Percentiles rank a stretch among this genome's conserved stretches.
Conservation (phyloP, 495 filamentous ascomycete genomes). For the Xylaria nigripes region DNA sequence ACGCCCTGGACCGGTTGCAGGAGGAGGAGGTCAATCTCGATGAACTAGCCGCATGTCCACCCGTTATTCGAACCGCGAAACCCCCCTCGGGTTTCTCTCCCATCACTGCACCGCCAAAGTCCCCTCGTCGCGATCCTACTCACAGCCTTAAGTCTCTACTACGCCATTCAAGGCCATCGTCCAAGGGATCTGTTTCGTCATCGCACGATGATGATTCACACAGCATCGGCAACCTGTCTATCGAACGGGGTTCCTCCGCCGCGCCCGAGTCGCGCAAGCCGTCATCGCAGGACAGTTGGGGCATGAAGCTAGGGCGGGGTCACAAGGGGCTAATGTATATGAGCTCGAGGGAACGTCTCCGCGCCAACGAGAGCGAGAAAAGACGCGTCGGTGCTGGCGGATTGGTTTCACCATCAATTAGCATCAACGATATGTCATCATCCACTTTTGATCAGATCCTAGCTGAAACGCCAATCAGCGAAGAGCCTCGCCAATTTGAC, state of each 20-base stretch:
- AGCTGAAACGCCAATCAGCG: constrained; percentile 45
- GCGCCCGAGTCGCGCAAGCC: constrained; percentile 36
- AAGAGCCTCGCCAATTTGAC: constrained; percentile 32
- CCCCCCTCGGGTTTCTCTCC: constrained; percentile 63
- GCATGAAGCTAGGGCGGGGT: constrained; percentile 42
- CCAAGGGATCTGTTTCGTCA: constrained; percentile 41
- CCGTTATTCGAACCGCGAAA: constrained; percentile 79
- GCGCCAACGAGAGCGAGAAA: constrained; percentile 44
- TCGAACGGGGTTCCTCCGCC: constrained; percentile 44
- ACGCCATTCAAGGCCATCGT: constrained; percentile 43
- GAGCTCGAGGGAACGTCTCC: constrained; percentile 49
- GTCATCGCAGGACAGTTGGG: constrained; percentile 46
- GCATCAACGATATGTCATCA: constrained; percentile 27
- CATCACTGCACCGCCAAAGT: constrained; percentile 53
- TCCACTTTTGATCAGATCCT: constrained; percentile 38
- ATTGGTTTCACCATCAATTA: constrained; percentile 26
- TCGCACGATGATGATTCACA: constrained; percentile 45
- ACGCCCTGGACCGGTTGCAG: constrained; percentile 41
- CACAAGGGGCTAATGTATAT: constrained; percentile 51
- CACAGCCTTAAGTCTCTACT: constrained; percentile 28
- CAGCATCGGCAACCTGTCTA: constrained; percentile 52
- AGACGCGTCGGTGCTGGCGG: constrained; percentile 38
- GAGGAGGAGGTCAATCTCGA: constrained; percentile 45
- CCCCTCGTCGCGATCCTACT: constrained; percentile 38
- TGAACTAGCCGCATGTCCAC: constrained; percentile 62